These are phyloP conservation scores for Rickenella mellea DNA, from an alignment of 768 basidiomycete genomes.

Conservation along the genomic window DNA sequence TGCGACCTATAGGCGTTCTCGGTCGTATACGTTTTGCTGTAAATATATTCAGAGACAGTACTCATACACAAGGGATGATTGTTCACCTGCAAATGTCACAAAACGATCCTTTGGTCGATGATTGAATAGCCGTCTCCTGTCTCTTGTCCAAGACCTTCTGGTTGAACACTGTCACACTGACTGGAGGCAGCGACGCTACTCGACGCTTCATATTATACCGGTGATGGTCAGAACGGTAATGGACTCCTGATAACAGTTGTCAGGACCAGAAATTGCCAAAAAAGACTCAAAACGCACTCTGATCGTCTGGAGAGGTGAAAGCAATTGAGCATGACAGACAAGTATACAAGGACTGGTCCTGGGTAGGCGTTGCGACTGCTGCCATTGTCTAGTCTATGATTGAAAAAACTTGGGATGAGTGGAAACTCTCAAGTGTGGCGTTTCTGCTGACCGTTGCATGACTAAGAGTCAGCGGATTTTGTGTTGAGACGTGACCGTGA, in stretches of 20 bases:
- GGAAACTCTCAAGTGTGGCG: neutral
- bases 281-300: slow-evolving; percentile 41
- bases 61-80: slow-evolving; percentile 1
- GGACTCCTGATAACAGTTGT: slow-evolving; percentile 42
- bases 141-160: slow-evolving; percentile 79
- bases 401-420: neutral
- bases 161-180: slow-evolving; percentile 70
- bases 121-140: slow-evolving; percentile 62
- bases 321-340: slow-evolving; percentile 89
- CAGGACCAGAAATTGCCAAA: neutral
- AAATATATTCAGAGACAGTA: neutral
- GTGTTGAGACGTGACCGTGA: too few species aligned
- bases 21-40: slow-evolving; percentile 81
- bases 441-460: too few species aligned
- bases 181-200: slow-evolving; percentile 81
- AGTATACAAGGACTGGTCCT: slow-evolving; percentile 47
- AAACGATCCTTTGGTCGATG: slow-evolving; percentile 45
- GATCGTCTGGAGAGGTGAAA: slow-evolving; percentile 73
- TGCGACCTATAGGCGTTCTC: slow-evolving; percentile 88
- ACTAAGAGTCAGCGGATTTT: too few species aligned
- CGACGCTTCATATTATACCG: slow-evolving; percentile 97
- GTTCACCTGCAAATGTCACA: slow-evolving; percentile 83
- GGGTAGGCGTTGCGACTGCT: neutral
- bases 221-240: slow-evolving; percentile 93
- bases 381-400: neutral